Evolutionary conservation across 805 yeast species (phyloP).

Genomic region (Vanderwaltozyma polyspora): DNA sequence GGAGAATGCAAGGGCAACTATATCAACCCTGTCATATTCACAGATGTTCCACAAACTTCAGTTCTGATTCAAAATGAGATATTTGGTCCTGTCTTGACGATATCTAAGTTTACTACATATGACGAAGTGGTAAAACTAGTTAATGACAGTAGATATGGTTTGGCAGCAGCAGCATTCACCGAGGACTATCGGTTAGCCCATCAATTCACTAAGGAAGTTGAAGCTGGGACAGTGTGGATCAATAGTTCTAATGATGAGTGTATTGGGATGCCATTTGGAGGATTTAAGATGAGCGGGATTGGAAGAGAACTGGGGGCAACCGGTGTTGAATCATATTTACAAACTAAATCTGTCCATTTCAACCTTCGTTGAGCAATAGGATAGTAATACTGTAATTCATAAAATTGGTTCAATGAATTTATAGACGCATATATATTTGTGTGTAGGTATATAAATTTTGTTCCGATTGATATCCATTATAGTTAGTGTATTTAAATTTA

Average conservation of each 20-base stretch:
- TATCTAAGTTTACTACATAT: constrained; percentile 39
- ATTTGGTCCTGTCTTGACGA: constrained; percentile 54
- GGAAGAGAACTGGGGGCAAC: constrained; percentile 68
- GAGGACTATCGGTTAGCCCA: constrained; percentile 38
- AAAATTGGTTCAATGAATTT: no score
- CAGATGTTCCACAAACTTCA: constrained; percentile 41
- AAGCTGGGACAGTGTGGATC: constrained; percentile 52
- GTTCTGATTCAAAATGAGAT: constrained; percentile 47
- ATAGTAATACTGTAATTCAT: no score
- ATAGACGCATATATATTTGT: no score
- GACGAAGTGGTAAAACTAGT: constrained; percentile 44
- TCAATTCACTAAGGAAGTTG: constrained; percentile 44
- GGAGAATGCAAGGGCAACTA: no score
- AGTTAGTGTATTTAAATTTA: no score
- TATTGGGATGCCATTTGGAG: constrained; percentile 49
- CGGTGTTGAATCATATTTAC: constrained; percentile 60
- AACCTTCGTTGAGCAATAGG: no score
- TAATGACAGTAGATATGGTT: constrained; percentile 44
- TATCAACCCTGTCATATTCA: constrained; percentile 43
- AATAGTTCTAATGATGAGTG: constrained; percentile 49
- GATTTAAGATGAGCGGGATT: constrained; percentile 55
- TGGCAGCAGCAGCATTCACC: constrained; percentile 50
- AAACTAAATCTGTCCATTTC: constrained; percentile 64
- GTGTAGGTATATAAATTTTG: no score
- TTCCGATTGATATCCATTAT: no score